These are phyloP conservation scores for Rhynchospora breviuscula DNA, from an alignment of 176 grass and related monocot species.

Conservation along the genomic window DNA sequence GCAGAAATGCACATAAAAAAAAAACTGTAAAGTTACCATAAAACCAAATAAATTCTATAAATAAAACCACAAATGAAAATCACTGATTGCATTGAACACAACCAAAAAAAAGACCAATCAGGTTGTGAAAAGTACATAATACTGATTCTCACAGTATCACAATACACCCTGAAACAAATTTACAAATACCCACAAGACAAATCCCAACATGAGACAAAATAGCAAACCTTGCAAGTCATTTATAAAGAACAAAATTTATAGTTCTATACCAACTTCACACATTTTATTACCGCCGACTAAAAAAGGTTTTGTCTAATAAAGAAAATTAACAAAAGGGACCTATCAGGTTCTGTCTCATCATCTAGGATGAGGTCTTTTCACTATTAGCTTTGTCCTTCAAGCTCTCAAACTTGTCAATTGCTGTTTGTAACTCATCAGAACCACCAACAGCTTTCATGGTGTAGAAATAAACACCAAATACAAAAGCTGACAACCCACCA, in stretches of 20 bases:
- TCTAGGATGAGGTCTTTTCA: conserved; percentile 24
- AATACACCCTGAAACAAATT: neutral
- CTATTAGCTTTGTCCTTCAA: conserved; percentile 49
- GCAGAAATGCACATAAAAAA: neutral
- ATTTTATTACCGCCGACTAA: neutral
- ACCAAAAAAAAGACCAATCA: no score
- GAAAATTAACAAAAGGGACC: neutral
- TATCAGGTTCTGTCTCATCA: neutral
- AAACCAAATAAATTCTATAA: neutral
- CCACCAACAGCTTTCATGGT: conserved; percentile 82
- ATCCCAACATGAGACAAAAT: neutral
- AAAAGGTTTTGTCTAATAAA: conserved; percentile 1
- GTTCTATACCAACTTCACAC: neutral
- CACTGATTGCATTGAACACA: no score
- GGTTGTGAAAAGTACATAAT: no score
- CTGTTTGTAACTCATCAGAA: conserved; percentile 82
- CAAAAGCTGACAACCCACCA: conserved; percentile 55
- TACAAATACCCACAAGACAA: neutral
- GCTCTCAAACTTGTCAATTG: conserved; percentile 85
- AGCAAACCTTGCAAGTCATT: no score
- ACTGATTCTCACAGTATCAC: neutral
- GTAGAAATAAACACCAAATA: conserved; percentile 91
- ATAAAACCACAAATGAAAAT: neutral
- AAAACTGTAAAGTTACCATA: neutral
- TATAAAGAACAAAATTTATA: neutral